Conservation (phyloP, 352 stramenopile genomes). For the Thraustochytrium aureum region DNA sequence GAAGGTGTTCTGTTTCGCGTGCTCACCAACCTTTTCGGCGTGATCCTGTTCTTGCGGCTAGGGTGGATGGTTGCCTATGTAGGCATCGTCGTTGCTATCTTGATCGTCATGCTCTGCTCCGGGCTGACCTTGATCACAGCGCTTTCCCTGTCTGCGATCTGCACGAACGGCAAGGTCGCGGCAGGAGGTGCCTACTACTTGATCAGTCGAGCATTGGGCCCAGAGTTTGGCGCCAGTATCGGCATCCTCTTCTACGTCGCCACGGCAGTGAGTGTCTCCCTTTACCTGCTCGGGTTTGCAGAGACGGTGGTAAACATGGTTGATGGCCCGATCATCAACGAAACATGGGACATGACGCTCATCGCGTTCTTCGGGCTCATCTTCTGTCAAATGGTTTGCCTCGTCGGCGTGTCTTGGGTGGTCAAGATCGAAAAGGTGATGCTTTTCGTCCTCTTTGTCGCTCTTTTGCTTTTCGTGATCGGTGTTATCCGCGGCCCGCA, state of each 20-base stretch:
- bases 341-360: slow-evolving; percentile 40
- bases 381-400: slow-evolving; percentile 45
- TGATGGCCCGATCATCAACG: slow-evolving; percentile 15
- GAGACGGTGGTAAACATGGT: slow-evolving; percentile 54
- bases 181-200: slow-evolving; percentile 61
- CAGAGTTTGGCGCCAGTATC: slow-evolving; percentile 71
- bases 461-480: slow-evolving; percentile 30
- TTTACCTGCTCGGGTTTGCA: slow-evolving; percentile 69
- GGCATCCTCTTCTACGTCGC: slow-evolving; percentile 73
- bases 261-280: slow-evolving; percentile 67
- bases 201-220: slow-evolving; percentile 63
- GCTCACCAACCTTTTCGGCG: slow-evolving; percentile 74
- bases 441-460: slow-evolving; percentile 42
- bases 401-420: slow-evolving; percentile 39
- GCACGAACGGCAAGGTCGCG: slow-evolving; percentile 72
- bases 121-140: slow-evolving; percentile 69
- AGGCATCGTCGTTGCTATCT: slow-evolving; percentile 68
- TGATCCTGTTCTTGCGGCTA: slow-evolving; percentile 74
- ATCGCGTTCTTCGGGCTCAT: slow-evolving; percentile 33
- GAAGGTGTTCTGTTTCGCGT: slow-evolving; percentile 72
- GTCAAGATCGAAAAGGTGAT: slow-evolving; percentile 55
- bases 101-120: slow-evolving; percentile 62
- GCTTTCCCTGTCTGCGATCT: slow-evolving; percentile 69
- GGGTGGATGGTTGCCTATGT: slow-evolving; percentile 64
- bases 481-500: slow-evolving; percentile 22